A percentile compares a stretch with the other conserved stretches of the same genome.
phyloP scores from a whole-genome alignment of 495 filamentous ascomycete species.

The Lentithecium fluviatile region DNA sequence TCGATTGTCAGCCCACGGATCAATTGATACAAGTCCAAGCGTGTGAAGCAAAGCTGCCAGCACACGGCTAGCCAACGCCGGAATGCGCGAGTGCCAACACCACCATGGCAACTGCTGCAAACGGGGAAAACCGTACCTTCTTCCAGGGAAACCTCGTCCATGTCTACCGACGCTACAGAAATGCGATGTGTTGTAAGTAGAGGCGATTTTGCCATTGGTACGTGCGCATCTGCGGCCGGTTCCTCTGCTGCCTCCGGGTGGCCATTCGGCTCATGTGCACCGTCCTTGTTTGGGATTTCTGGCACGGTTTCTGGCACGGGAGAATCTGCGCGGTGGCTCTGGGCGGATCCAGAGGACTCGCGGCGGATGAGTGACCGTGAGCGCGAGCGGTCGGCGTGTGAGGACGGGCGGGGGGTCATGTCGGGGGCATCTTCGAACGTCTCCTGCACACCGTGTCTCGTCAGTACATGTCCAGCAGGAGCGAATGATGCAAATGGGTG shows the following conservation, averaged over 20 bases:
- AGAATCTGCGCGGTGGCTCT: constrained; percentile 21
- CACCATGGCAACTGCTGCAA: not conserved
- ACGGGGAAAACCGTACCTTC: constrained; percentile 24
- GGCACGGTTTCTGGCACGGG: constrained; percentile 25
- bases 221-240: not conserved
- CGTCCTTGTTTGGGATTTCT: constrained; percentile 12
- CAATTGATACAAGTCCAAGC: not conserved
- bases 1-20: constrained; percentile 14
- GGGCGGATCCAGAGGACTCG: constrained; percentile 16
- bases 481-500: not conserved
- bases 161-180: constrained; percentile 33
- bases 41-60: no score
- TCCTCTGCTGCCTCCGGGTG: not conserved
- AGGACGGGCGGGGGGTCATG: constrained; percentile 31
- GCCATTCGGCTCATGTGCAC: not conserved
- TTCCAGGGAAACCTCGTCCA: constrained; percentile 38
- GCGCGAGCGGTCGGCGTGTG: constrained; percentile 31
- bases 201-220: constrained; percentile 21
- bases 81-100: no score
- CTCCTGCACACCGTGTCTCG: constrained; percentile 14
- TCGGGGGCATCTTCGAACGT: constrained; percentile 37
- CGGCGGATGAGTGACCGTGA: constrained; percentile 27
- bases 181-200: constrained; percentile 31
- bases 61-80: not conserved
- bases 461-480: constrained; percentile 10